Conservation (phyloP, 2,329 filamentous ascomycete genomes). For the Lojkania enalia region DNA sequence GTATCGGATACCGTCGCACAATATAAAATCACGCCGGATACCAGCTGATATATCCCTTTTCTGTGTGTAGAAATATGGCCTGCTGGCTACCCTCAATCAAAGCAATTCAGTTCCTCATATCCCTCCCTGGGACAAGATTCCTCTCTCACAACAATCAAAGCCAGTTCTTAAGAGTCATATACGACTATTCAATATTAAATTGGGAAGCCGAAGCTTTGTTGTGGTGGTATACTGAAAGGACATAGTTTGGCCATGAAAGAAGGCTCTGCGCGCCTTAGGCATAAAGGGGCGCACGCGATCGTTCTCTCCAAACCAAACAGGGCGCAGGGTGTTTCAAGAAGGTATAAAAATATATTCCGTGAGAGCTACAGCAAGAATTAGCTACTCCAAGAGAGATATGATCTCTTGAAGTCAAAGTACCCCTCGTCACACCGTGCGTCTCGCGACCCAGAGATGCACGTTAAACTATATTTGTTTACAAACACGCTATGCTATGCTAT, state of each 20-base stretch:
- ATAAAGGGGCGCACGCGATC: not conserved
- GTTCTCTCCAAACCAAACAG: conserved; percentile 5
- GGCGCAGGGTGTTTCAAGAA: conserved; percentile 7
- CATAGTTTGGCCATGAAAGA: conserved; percentile 7
- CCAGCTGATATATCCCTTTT: too few species aligned
- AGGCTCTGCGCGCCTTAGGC: conserved; percentile 7
- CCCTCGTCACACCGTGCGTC: too few species aligned
- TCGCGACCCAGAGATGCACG: too few species aligned
- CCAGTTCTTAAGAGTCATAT: conserved; percentile 4
- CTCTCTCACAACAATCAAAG: too few species aligned
- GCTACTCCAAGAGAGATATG: conserved; percentile 4
- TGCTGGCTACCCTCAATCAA: too few species aligned
- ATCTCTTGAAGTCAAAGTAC: conserved; percentile 10
- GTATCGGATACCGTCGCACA: too few species aligned
- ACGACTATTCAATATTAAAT: conserved; percentile 4
- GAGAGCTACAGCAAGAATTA: conserved; percentile 1
- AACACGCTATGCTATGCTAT: too few species aligned
- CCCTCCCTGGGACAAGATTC: too few species aligned
- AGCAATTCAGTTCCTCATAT: too few species aligned
- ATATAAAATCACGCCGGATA: too few species aligned
- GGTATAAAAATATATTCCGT: conserved; percentile 11
- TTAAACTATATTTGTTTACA: too few species aligned
- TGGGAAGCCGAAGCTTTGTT: conserved; percentile 1
- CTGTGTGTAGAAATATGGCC: too few species aligned
- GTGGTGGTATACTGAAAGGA: conserved; percentile 6